phyloP scores from a whole-genome alignment of 805 yeast species.

The Saccharomyces eubayanus region DNA sequence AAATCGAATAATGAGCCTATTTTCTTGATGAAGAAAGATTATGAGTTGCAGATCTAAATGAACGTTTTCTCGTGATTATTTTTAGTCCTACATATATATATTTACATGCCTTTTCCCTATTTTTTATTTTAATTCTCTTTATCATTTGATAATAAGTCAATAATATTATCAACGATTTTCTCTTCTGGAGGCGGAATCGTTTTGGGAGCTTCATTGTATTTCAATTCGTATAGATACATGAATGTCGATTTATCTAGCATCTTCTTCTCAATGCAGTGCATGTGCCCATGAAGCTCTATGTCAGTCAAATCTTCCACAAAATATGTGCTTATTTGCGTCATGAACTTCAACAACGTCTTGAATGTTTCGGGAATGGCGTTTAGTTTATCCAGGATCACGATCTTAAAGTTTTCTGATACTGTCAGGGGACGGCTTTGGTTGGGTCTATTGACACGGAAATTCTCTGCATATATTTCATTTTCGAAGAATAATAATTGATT shows the following conservation, averaged over 20 bases:
- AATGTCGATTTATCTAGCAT: constrained; percentile 19
- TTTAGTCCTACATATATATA: neutral
- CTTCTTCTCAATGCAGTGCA: constrained; percentile 14
- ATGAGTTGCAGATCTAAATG: neutral
- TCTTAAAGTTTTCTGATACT: constrained; percentile 11
- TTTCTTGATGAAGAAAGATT: constrained; percentile 22
- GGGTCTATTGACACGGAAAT: constrained; percentile 2
- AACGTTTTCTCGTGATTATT: neutral
- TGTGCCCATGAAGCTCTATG: constrained; percentile 7
- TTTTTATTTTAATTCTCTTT: neutral
- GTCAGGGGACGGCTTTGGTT: constrained; percentile 5
- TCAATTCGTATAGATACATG: constrained; percentile 13
- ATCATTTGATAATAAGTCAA: constrained; percentile 5
- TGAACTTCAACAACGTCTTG: constrained; percentile 9
- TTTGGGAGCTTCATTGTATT: constrained; percentile 3
- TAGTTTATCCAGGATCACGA: constrained; percentile 10
- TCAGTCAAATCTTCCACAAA: constrained; percentile 13
- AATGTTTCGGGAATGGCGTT: constrained; percentile 8
- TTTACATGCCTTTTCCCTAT: neutral
- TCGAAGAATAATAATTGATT: constrained; percentile 7
- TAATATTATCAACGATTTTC: constrained; percentile 5
- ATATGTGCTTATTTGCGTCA: constrained; percentile 13
- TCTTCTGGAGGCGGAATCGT: neutral
- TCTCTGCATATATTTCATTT: constrained; percentile 7
- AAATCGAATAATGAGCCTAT: constrained; percentile 31